Conservation (phyloP, 2,329 filamentous ascomycete species). For the Cladosporium sp. region DNA sequence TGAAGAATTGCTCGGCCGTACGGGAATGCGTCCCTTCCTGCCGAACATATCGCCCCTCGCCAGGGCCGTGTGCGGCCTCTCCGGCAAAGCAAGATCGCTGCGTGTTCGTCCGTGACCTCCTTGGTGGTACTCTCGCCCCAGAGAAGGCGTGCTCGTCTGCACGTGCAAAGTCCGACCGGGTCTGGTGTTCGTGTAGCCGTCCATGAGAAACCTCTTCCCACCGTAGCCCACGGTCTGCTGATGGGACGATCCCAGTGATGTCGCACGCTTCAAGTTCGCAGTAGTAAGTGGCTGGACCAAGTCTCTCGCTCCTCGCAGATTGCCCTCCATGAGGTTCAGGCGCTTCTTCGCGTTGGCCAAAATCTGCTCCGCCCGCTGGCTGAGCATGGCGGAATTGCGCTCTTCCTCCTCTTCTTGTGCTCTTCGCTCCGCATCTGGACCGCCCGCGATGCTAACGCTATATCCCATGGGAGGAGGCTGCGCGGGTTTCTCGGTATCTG, state of each 20-base stretch:
- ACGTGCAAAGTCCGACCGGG: conserved; percentile 21
- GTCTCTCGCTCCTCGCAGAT: conserved; percentile 69
- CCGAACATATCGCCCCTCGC: conserved; percentile 9
- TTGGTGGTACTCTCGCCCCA: conserved; percentile 30
- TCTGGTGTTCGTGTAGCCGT: conserved; percentile 19
- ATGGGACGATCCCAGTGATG: conserved; percentile 24
- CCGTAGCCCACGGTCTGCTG: conserved; percentile 2
- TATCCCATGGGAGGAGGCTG: conserved; percentile 6
- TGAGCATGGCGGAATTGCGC: conserved; percentile 70
- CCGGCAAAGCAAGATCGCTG: conserved; percentile 55
- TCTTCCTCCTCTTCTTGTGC: conserved; percentile 45
- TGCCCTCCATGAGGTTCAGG: conserved; percentile 90
- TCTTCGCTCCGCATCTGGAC: conserved; percentile 24
- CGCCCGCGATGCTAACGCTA: conserved; percentile 5
- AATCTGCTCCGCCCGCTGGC: conserved; percentile 82
- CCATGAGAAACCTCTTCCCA: conserved; percentile 16
- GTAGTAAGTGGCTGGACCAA: conserved; percentile 33
- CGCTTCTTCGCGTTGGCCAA: conserved; percentile 88
- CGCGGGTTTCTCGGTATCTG: conserved; percentile 32
- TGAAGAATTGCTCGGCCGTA: conserved; percentile 14
- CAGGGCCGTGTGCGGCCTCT: conserved; percentile 26
- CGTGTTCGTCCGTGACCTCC: conserved; percentile 58
- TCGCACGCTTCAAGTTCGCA: conserved; percentile 35
- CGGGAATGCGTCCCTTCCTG: conserved; percentile 18
- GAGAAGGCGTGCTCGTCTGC: conserved; percentile 28